Percentiles rank a stretch among this genome's conserved stretches.
Conservation (phyloP, 1,139 yeast genomes). For the Yamadazyma pseudoaaseri region DNA sequence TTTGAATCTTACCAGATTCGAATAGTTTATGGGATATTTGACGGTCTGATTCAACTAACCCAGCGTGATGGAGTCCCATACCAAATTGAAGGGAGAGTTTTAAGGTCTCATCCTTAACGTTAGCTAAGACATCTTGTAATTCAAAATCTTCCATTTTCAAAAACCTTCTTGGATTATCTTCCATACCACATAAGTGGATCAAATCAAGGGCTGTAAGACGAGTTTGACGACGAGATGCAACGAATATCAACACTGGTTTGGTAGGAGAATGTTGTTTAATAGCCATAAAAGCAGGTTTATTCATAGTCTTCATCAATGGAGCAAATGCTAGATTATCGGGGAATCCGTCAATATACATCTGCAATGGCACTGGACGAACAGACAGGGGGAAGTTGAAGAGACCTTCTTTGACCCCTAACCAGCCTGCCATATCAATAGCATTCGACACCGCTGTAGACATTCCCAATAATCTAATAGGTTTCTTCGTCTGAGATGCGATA, state of each 20-base stretch:
- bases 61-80: conserved; percentile 97
- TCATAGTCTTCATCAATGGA: conserved; percentile 97
- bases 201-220: conserved; percentile 91
- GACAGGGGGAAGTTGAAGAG: conserved; percentile 92
- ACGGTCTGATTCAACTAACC: conserved; percentile 88
- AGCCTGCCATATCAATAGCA: conserved; percentile 97
- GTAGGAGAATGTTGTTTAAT: conserved; percentile 92
- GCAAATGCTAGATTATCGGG: conserved; percentile 93
- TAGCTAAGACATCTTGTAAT: conserved; percentile 55
- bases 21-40: conserved; percentile 83
- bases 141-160: conserved; percentile 76
- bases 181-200: conserved; percentile 92
- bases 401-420: conserved; percentile 92
- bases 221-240: conserved; percentile 96
- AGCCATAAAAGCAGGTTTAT: conserved; percentile 95
- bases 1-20: conserved; percentile 82
- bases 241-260: conserved; percentile 92
- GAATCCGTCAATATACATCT: conserved; percentile 97
- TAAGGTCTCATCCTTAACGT: conserved; percentile 87
- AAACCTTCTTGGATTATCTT: conserved; percentile 87
- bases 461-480: conserved; percentile 80
- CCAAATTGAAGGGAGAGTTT: conserved; percentile 87
- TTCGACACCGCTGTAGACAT: conserved; percentile 98
- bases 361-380: conserved; percentile 95
- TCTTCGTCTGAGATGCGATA: conserved; percentile 71